Evolutionary conservation across 495 filamentous ascomycete species (phyloP).

Genomic region (Neurospora intermedia): DNA sequence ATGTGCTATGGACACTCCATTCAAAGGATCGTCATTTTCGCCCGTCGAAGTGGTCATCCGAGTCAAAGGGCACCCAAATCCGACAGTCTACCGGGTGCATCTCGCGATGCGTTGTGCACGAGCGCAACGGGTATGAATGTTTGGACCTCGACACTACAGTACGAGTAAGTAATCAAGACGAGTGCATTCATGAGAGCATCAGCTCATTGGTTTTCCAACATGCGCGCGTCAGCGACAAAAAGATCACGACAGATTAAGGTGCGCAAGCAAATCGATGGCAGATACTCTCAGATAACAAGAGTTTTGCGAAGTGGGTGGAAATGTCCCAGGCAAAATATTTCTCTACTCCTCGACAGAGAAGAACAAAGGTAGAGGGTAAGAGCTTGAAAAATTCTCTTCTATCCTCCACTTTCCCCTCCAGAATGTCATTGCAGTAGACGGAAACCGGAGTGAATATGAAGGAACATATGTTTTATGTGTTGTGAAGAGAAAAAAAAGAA

Average conservation of each 20-base stretch:
- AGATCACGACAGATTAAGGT: background rate
- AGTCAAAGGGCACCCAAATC: background rate
- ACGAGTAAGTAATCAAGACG: background rate
- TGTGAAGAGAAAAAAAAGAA: constrained; percentile 40
- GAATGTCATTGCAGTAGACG: constrained; percentile 46
- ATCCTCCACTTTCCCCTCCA: constrained; percentile 72
- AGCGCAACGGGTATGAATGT: background rate
- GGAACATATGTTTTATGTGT: constrained; percentile 48
- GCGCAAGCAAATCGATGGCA: background rate
- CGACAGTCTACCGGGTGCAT: background rate
- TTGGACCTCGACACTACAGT: background rate
- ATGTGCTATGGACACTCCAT: background rate
- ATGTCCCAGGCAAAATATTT: constrained; percentile 38
- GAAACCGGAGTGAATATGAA: constrained; percentile 76
- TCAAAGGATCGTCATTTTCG: background rate
- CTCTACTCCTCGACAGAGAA: constrained; percentile 29
- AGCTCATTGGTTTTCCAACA: background rate
- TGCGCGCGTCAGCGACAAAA: background rate
- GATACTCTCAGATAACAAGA: too few species aligned
- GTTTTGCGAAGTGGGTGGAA: background rate
- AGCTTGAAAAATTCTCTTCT: constrained; percentile 40
- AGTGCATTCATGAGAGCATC: background rate
- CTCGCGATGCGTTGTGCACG: background rate
- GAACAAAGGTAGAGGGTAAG: constrained; percentile 40
- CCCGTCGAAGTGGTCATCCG: background rate